Conservation (phyloP, 2,329 filamentous ascomycete genomes). For the Volutella citrinella region DNA sequence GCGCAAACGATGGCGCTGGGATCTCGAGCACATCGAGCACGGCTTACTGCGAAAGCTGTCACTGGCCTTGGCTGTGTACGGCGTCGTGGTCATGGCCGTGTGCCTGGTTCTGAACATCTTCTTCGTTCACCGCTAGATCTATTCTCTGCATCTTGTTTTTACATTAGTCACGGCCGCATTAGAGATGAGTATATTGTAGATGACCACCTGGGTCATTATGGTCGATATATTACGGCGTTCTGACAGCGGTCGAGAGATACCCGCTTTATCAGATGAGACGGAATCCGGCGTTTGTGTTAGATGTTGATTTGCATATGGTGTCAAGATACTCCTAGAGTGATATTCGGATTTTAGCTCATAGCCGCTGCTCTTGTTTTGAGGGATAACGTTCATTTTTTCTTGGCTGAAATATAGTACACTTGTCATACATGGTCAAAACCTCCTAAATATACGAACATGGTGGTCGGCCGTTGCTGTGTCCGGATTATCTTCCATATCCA, state of each 20-base stretch:
- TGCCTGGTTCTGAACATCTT: conserved; percentile 85
- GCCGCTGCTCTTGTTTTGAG: too few relatives aligned
- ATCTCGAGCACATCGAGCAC: conserved; percentile 62
- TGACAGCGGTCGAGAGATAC: conserved; percentile 14
- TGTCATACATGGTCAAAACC: too few relatives aligned
- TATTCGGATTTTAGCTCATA: too few relatives aligned
- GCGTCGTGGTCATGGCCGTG: conserved; percentile 81
- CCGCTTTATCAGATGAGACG: conserved; percentile 15
- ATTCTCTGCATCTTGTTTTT: conserved; percentile 4
- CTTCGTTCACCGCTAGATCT: conserved; percentile 56
- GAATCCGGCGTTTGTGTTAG: conserved; percentile 21
- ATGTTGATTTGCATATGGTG: conserved; percentile 17
- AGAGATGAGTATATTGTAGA: conserved; percentile 12
- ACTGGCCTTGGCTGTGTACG: conserved; percentile 77
- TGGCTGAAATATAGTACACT: too few relatives aligned
- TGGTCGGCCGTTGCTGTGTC: too few relatives aligned
- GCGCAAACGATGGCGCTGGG: conserved; percentile 58
- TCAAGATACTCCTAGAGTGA: too few relatives aligned
- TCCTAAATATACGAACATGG: too few relatives aligned
- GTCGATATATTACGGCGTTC: conserved; percentile 19
- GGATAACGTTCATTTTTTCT: too few relatives aligned
- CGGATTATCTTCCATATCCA: too few relatives aligned
- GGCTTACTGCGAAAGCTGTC: conserved; percentile 67
- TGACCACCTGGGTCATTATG: conserved; percentile 19
- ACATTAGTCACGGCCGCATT: conserved; percentile 14